Evolutionary conservation across 2,329 filamentous ascomycete genomes (phyloP), one percentile per base, ranked within the genome.

Genomic region (Xylariaceae sp.): DNA sequence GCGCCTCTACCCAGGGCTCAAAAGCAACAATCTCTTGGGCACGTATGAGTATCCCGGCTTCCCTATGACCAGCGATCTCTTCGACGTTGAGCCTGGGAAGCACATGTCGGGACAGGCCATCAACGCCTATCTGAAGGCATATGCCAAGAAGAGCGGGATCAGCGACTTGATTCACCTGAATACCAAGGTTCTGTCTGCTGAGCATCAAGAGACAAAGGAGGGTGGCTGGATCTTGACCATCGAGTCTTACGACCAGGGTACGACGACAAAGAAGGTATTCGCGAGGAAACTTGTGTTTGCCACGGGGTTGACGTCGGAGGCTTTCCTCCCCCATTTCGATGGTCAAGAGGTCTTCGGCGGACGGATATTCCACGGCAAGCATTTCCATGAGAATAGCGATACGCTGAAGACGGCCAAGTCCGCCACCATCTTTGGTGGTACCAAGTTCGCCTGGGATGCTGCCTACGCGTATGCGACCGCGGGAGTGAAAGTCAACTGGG

Each of bases 1-100:
- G 44, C 80, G 88, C 1, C 73, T 90, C 0, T 88, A 92, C 70
- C 82, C 85, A 0, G 85, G 83, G 1, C 78, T 93, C 53, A 88
- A 85, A 67, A 86, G 83, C 56, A 92, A 93, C 73, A 92, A 92
- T 68, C 80, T 90, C 70, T 71, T 87, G 9, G 88, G 88, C 2
- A 88, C 84, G 0, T 90, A 87, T 65, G 87, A 92, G 71, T 91
- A 83, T 67, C 83, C 84, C 0, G 89, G 90, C 66, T 90, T 89
- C 61, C 87, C 88, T 15, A 88, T 92, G 84, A 77, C 80, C 59
- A 72, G 75, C 6, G 78, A 79, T 17, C 82, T 61, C 64, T 78
- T 78, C 59, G 75, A 72, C 23, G 76, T 82, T 45, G 75, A 72
- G 51, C 55, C 62, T 5, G 82, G 81, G 13, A 70, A 86, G 55